These are phyloP conservation scores for Diplotaxis tenuifolia DNA, from an alignment of 345 rosid species.

Conservation along the genomic window DNA sequence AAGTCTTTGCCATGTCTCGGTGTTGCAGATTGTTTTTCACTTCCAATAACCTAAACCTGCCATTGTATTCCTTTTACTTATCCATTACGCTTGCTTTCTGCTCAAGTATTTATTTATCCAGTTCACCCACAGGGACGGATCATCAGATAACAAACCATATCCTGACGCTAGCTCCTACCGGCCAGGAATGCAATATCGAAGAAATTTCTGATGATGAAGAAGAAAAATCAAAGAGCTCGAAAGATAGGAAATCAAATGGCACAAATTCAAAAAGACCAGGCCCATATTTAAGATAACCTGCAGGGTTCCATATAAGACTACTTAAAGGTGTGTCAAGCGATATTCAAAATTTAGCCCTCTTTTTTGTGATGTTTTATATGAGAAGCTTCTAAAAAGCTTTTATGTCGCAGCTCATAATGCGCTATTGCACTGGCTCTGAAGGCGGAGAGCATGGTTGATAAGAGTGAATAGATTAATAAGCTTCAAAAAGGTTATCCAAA, in stretches of 20 bases:
- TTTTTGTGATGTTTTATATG: not conserved
- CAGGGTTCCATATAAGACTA: slow-evolving; percentile 85
- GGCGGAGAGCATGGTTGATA: slow-evolving; percentile 84
- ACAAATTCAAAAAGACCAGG: slow-evolving; percentile 59
- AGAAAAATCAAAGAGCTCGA: slow-evolving; percentile 65
- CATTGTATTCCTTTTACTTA: too few relatives aligned
- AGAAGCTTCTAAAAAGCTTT: not conserved
- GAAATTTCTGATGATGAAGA: slow-evolving; percentile 79
- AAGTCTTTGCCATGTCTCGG: too few relatives aligned
- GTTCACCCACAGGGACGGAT: too few relatives aligned
- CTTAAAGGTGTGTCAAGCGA: slow-evolving; percentile 53
- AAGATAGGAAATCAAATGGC: slow-evolving; percentile 88
- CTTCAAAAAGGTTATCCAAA: slow-evolving; percentile 60
- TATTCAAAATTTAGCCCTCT: slow-evolving; percentile 11
- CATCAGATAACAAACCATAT: too few relatives aligned
- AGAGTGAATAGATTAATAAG: slow-evolving; percentile 83
- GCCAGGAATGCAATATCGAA: slow-evolving; percentile 91
- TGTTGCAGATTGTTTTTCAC: too few relatives aligned
- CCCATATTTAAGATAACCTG: slow-evolving; percentile 81
- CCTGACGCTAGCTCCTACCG: too few relatives aligned
- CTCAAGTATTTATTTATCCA: too few relatives aligned
- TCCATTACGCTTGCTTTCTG: too few relatives aligned
- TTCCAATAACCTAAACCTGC: too few relatives aligned
- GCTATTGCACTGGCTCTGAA: slow-evolving; percentile 70
- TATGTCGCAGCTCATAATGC: slow-evolving; percentile 72